A percentile compares a stretch with the other conserved stretches of the same genome.
Evolutionary conservation across 1,284 basidiomycete genomes (phyloP).

Genomic region (Trichosporon coremiiforme): DNA sequence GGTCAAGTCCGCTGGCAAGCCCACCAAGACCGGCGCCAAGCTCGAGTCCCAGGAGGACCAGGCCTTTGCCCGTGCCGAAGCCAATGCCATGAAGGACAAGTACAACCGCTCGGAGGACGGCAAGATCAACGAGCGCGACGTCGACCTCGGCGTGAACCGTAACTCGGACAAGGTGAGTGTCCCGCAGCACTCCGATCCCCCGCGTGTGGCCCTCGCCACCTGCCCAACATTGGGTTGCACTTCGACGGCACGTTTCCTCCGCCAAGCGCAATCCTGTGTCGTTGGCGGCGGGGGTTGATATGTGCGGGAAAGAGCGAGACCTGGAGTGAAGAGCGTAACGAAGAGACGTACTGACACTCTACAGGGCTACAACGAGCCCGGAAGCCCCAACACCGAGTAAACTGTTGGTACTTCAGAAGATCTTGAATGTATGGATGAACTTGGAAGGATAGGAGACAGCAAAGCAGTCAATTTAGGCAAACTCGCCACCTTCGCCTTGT

Average conservation of each 20-base stretch:
- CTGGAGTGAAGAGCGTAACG: not conserved
- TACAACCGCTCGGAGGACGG: not conserved
- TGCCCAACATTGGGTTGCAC: not conserved
- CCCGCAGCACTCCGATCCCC: not conserved
- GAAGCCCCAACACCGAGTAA: conserved; percentile 18
- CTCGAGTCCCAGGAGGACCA: not conserved
- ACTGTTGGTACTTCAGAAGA: conserved; percentile 3
- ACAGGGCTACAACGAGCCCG: conserved; percentile 15
- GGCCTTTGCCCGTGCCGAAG: not conserved
- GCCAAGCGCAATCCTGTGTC: too few species aligned
- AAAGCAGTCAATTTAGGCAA: not conserved
- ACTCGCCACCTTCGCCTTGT: not conserved
- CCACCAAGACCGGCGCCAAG: not conserved
- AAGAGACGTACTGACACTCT: not conserved
- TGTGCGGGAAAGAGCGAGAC: not conserved
- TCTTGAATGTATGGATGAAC: conserved; percentile 11
- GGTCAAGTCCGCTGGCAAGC: not conserved
- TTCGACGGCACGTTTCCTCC: too few species aligned
- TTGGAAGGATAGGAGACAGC: not conserved
- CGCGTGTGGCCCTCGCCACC: not conserved
- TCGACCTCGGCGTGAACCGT: not conserved
- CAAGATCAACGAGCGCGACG: not conserved
- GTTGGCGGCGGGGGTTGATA: too few species aligned
- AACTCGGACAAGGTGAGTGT: conserved; percentile 8
- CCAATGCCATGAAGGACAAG: not conserved